Evolutionary conservation across 805 yeast species (phyloP), one percentile per base, ranked within the genome.

Genomic region (Wickerhamiella galacta): DNA sequence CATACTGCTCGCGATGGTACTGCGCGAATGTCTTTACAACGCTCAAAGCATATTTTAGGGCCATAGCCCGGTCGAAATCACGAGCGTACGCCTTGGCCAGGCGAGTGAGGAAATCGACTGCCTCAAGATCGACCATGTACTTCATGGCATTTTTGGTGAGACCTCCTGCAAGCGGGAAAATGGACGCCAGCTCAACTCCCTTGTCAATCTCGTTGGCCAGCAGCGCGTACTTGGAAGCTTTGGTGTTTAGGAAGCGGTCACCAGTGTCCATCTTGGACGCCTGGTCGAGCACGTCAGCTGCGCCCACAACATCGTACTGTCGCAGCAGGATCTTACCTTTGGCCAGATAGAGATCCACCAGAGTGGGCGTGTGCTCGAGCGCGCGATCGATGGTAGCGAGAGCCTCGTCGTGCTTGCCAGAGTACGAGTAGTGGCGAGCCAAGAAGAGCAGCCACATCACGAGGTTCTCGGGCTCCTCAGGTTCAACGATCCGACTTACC

Each of bases 241-340:
- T 83, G 35, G 93, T 70, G 53, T 90, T 90, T 48, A 90, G 70
- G 51, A 80, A 87, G 42, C 98, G 64, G 55, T 90, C 99, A 53
- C 82, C 94, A 37, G 78, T 63, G 51, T 90, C 95, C 35, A 78
- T 55, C 34, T 61, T 52, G 44, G 95, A 67, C 11, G 87, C 95
- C 34, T 63, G 65, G 37, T 74, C 68, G 67, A 83, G 70, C 18
- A 63, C 49, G 11, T 64, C 66, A 15, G 77, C 69, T 10, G 95
- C 95, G 18, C 63, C 66, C 1, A 41, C 47, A 18, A 68, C 46
- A 37, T 72, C 62, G n/a, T 81, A 81, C 28, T 62, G 52, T 42
- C 79, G 83, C 51, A 83, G 82, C 39, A 70, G 58, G 25, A 90
- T 64, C 47, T 93, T 66, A 4, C 93, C 95, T 45, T 81, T 80